phyloP scores from a whole-genome alignment of 495 filamentous ascomycete species.

The Cercophora sp. region DNA sequence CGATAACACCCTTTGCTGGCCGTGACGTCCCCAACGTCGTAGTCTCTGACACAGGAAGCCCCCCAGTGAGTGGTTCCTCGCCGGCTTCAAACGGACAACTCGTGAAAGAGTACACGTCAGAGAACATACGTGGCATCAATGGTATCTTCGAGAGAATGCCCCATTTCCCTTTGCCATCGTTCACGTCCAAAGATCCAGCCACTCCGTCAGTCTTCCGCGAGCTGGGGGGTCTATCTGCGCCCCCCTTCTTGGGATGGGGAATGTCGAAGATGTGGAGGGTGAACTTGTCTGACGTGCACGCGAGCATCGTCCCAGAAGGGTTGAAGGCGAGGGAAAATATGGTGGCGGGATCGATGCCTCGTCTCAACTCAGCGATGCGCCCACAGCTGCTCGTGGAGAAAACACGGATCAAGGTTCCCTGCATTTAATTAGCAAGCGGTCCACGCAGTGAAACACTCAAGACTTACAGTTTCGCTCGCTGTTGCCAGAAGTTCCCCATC shows the following conservation, averaged over 20 bases:
- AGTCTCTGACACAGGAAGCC: constrained; percentile 30
- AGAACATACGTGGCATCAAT: constrained; percentile 73
- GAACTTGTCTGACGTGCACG: constrained; percentile 95
- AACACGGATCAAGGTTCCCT: constrained; percentile 86
- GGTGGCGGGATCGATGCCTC: constrained; percentile 81
- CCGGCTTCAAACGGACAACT: constrained; percentile 74
- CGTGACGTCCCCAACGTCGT: constrained; percentile 46
- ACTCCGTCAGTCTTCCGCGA: not conserved
- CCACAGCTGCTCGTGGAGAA: constrained; percentile 75
- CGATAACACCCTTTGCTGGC: constrained; percentile 70
- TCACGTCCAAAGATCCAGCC: constrained; percentile 12
- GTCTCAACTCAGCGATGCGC: constrained; percentile 74
- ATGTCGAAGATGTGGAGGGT: constrained; percentile 90
- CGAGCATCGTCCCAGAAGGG: constrained; percentile 70
- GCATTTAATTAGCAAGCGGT: not conserved
- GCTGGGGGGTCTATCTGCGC: constrained; percentile 36
- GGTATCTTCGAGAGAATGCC: constrained; percentile 74
- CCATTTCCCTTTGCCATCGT: constrained; percentile 65
- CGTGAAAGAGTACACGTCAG: constrained; percentile 77
- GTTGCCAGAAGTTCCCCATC: constrained; percentile 84
- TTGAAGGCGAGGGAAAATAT: constrained; percentile 87
- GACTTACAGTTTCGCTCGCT: constrained; percentile 74
- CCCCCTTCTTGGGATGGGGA: constrained; percentile 54
- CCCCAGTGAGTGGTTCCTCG: constrained; percentile 54
- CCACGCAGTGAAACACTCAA: not conserved